Conservation (phyloP, 2,329 filamentous ascomycete species). For the Aspergillus cejpii region DNA sequence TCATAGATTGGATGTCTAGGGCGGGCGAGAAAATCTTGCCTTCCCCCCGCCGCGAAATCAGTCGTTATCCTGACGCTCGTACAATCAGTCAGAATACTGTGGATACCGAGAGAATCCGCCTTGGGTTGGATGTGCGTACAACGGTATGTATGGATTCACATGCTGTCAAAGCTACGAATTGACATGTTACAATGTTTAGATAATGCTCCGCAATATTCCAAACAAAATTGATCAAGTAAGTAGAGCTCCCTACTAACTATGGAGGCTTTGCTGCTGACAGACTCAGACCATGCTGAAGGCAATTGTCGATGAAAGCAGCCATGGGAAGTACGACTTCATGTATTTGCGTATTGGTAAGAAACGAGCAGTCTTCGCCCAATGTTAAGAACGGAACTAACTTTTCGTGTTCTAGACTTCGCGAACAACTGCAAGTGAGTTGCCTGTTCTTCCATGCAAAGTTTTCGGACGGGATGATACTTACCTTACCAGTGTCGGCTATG, state of each 20-base stretch:
- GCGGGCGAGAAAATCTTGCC: slow-evolving; percentile 25
- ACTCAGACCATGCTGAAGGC: slow-evolving; percentile 62
- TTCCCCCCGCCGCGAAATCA: slow-evolving; percentile 25
- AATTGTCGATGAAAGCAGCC: slow-evolving; percentile 70
- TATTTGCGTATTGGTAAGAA: slow-evolving; percentile 72
- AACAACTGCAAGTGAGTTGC: slow-evolving; percentile 71
- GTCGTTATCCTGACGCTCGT: slow-evolving; percentile 25
- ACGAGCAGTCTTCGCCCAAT: neutral
- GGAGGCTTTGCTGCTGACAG: slow-evolving; percentile 8
- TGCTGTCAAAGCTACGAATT: neutral
- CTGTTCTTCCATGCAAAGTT: neutral
- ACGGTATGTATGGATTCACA: slow-evolving; percentile 50
- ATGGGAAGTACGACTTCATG: slow-evolving; percentile 86
- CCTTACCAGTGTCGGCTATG: slow-evolving; percentile 73
- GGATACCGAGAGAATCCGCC: slow-evolving; percentile 40
- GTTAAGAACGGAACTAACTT: slow-evolving; percentile 1
- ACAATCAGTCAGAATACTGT: slow-evolving; percentile 40
- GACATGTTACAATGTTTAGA: slow-evolving; percentile 42
- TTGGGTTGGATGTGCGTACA: slow-evolving; percentile 66
- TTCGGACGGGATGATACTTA: slow-evolving; percentile 4
- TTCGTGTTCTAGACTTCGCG: slow-evolving; percentile 55
- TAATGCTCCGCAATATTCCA: slow-evolving; percentile 93
- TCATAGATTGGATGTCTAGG: slow-evolving; percentile 29
- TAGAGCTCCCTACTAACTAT: neutral
- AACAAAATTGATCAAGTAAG: slow-evolving; percentile 68